A percentile compares a stretch with the other conserved stretches of the same genome.
Conservation (phyloP, 495 filamentous ascomycete species). For the Penicillium fimorum region DNA sequence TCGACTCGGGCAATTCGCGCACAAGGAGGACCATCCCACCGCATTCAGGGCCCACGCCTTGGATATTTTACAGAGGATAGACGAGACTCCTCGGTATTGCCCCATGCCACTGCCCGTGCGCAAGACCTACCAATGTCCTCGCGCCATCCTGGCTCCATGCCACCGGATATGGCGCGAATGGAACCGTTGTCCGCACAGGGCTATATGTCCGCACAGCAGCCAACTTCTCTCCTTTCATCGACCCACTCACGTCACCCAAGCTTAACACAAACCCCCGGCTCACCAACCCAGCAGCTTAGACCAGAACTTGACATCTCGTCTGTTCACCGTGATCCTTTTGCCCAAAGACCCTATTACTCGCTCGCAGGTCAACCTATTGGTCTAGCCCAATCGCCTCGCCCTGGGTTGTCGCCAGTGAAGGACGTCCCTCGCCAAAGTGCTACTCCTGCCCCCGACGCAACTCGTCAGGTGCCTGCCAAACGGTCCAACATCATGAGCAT, state of each 20-base stretch:
- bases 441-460: conserved; percentile 36
- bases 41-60: conserved; percentile 39
- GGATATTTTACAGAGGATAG: conserved; percentile 47
- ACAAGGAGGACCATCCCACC: conserved; percentile 28
- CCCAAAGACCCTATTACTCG: conserved; percentile 34
- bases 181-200: conserved; percentile 37
- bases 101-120: conserved; percentile 27
- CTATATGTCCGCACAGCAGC: conserved; percentile 34
- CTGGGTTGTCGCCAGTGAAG: conserved; percentile 42
- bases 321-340: conserved; percentile 39
- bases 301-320: conserved; percentile 40
- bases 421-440: conserved; percentile 39
- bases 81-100: conserved; percentile 39
- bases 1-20: conserved; percentile 30
- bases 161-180: conserved; percentile 38
- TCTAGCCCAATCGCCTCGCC: conserved; percentile 33
- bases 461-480: conserved; percentile 52
- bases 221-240: conserved; percentile 27
- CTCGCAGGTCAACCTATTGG: conserved; percentile 27
- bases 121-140: conserved; percentile 36
- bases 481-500: conserved; percentile 60
- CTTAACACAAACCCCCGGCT: conserved; percentile 38
- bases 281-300: conserved; percentile 35
- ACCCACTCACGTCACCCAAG: conserved; percentile 46
- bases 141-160: conserved; percentile 29